These are phyloP conservation scores for Cercospora sesami DNA, from an alignment of 2,329 filamentous ascomycete genomes.

Conservation along the genomic window DNA sequence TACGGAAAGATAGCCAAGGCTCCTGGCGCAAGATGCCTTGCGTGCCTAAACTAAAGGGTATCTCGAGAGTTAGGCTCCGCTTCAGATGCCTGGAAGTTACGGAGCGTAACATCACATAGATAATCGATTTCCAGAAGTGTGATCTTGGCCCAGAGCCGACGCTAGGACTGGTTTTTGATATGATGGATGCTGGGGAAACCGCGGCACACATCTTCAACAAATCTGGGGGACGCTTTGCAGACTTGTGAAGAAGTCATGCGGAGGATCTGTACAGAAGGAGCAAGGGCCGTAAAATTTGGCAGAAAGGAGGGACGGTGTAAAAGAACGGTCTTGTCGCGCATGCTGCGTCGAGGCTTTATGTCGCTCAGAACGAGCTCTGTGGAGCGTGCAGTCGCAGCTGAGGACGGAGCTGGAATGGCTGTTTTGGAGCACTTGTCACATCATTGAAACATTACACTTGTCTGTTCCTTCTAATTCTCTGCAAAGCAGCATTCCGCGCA, in stretches of 20 bases:
- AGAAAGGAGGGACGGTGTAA: no score
- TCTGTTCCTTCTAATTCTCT: not conserved
- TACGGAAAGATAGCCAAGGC: not conserved
- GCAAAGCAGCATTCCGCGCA: not conserved
- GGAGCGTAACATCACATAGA: no score
- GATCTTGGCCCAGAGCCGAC: not conserved
- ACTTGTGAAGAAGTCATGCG: not conserved
- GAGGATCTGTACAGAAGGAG: no score
- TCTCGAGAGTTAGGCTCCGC: not conserved
- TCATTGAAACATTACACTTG: not conserved
- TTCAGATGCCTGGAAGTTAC: not conserved
- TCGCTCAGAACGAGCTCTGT: not conserved
- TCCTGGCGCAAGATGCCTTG: not conserved
- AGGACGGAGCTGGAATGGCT: not conserved
- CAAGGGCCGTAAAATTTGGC: no score
- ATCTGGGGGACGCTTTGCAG: not conserved
- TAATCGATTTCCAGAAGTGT: not conserved
- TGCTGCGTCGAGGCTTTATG: not conserved
- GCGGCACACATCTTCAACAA: not conserved
- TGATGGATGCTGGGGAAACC: not conserved
- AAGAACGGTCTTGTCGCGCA: not conserved
- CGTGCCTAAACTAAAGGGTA: not conserved
- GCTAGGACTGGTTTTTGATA: not conserved
- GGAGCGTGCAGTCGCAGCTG: not conserved
- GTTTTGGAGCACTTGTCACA: no score